phyloP scores from a whole-genome alignment of 2,329 filamentous ascomycete genomes.

The Mariannaea sp. region DNA sequence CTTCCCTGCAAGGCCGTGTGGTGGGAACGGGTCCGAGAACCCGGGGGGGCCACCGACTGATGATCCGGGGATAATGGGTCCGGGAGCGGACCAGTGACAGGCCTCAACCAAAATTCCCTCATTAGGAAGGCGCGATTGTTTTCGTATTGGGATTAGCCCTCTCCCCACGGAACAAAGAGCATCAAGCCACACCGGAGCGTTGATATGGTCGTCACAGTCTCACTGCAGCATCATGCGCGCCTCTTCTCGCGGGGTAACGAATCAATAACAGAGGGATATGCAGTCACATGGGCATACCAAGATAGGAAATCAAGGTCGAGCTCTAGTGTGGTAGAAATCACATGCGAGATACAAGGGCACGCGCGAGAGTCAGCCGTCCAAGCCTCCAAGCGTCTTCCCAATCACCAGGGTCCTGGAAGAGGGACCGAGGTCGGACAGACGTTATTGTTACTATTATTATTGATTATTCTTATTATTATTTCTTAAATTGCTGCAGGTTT shows the following conservation, averaged over 20 bases:
- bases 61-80: not conserved
- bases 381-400: no score
- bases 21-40: not conserved
- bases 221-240: not conserved
- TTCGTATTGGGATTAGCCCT: not conserved
- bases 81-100: not conserved
- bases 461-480: no score
- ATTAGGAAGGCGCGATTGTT: slow-evolving; percentile 6
- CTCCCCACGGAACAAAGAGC: not conserved
- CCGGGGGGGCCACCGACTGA: not conserved
- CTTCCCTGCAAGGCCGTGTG: not conserved
- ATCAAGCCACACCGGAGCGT: not conserved
- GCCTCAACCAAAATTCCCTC: slow-evolving; percentile 1
- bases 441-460: no score
- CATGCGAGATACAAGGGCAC: not conserved
- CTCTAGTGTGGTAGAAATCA: not conserved
- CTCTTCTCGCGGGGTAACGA: no score
- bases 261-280: no score
- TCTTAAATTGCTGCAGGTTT: not conserved
- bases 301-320: not conserved
- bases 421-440: no score
- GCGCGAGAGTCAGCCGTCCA: not conserved
- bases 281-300: no score
- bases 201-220: not conserved
- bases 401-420: no score